A percentile compares a stretch with the other conserved stretches of the same genome.
These are phyloP conservation scores for Jacaranda mimosifolia DNA, from an alignment of 257 asterid genomes.

Conservation along the genomic window DNA sequence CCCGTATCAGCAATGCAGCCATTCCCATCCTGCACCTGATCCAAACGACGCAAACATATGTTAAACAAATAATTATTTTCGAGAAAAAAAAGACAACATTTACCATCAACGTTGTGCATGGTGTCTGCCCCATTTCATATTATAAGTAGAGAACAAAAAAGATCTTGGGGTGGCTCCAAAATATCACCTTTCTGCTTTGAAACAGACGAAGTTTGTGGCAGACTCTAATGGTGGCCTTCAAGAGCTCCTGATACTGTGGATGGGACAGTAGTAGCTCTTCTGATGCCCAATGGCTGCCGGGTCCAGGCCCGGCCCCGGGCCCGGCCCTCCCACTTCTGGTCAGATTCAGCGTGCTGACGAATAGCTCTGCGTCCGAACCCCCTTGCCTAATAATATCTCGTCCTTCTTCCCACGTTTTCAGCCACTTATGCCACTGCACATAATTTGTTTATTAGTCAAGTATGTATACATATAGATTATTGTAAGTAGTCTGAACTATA, in stretches of 20 bases:
- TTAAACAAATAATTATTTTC: background rate
- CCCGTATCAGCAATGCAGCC: conserved; percentile 21
- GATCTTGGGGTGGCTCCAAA: conserved; percentile 8
- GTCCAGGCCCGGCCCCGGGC: background rate
- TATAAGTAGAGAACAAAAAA: no score
- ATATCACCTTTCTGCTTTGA: conserved; percentile 47
- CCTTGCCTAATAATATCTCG: background rate
- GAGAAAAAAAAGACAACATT: background rate
- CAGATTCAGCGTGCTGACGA: conserved; percentile 56
- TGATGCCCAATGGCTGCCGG: background rate
- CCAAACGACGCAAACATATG: background rate
- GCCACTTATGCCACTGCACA: conserved; percentile 83
- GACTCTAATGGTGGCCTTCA: conserved; percentile 44
- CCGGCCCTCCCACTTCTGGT: conserved; percentile 34
- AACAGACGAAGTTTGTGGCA: conserved; percentile 53
- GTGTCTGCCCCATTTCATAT: background rate
- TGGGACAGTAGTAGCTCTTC: conserved; percentile 46
- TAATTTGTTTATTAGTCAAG: background rate
- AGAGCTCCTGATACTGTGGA: conserved; percentile 57
- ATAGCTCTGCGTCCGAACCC: conserved; percentile 60
- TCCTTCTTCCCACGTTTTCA: conserved; percentile 45
- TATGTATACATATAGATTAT: no score
- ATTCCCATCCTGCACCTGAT: conserved; percentile 32
- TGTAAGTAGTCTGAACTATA: no score
- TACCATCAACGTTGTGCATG: conserved; percentile 10